Conservation (phyloP, 164 flowering plant species). For the Nymphaea colorata region DNA sequence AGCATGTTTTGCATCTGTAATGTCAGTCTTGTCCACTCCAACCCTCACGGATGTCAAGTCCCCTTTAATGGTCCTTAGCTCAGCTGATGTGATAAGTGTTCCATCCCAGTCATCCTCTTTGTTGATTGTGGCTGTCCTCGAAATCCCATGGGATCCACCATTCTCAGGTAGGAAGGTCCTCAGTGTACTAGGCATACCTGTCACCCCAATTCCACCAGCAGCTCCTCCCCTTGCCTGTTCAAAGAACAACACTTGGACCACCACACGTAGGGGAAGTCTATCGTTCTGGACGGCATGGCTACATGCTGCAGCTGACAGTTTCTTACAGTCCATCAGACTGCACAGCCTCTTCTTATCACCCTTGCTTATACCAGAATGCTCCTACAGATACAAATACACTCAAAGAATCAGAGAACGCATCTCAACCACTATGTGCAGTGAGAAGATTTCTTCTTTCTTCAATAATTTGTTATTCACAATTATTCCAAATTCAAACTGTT, state of each 20-base stretch:
- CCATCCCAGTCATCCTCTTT: constrained; percentile 66
- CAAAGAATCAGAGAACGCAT: background rate
- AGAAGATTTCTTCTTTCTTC: too few relatives aligned
- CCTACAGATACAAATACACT: constrained; percentile 28
- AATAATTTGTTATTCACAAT: too few relatives aligned
- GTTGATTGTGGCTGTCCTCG: constrained; percentile 30
- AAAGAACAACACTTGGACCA: constrained; percentile 90
- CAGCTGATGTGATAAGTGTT: constrained; percentile 25
- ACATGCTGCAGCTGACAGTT: constrained; percentile 84
- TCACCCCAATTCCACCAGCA: constrained; percentile 4
- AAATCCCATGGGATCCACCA: constrained; percentile 39
- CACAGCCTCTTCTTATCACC: constrained; percentile 80
- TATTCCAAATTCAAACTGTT: too few relatives aligned
- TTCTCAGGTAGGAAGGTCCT: constrained; percentile 23
- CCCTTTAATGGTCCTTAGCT: constrained; percentile 42
- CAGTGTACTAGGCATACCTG: constrained; percentile 18
- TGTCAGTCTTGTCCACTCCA: constrained; percentile 12
- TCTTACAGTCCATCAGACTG: constrained; percentile 87
- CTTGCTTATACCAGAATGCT: constrained; percentile 69
- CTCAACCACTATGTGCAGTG: too few relatives aligned
- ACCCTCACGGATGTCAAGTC: constrained; percentile 43
- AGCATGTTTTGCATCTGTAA: background rate
- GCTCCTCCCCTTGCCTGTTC: constrained; percentile 42
- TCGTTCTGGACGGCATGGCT: constrained; percentile 94
- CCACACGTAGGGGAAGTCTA: constrained; percentile 71